These are phyloP conservation scores for Ustilago loliicola DNA, from an alignment of 1,284 basidiomycete species.

Conservation along the genomic window DNA sequence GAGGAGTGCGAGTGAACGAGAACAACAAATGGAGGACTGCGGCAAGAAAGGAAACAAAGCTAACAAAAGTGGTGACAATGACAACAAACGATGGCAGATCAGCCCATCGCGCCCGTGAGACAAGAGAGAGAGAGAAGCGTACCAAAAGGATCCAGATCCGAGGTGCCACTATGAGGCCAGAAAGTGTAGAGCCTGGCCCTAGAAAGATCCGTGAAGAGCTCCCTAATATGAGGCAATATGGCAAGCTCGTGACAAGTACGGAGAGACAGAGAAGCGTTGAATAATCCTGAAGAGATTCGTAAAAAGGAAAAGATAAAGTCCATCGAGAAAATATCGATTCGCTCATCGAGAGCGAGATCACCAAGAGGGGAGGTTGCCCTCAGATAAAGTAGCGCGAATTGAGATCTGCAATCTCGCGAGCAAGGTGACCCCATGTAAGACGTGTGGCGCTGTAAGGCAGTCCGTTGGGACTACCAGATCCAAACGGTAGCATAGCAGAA, in stretches of 20 bases:
- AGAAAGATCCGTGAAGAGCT: not conserved
- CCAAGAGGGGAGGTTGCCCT: not conserved
- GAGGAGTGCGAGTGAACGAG: constrained; percentile 2
- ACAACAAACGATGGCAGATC: constrained; percentile 1
- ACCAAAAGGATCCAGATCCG: constrained; percentile 3
- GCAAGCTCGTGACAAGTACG: too few relatives aligned
- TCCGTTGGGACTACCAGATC: constrained; percentile 54
- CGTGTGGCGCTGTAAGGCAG: constrained; percentile 47
- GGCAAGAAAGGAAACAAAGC: not conserved
- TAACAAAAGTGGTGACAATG: not conserved
- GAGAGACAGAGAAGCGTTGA: not conserved
- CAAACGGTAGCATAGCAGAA: constrained; percentile 44
- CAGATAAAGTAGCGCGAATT: constrained; percentile 63
- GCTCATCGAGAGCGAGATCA: constrained; percentile 9
- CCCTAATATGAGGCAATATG: not conserved
- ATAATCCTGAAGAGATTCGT: not conserved
- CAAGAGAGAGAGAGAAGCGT: constrained; percentile 1
- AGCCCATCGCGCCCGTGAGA: not conserved
- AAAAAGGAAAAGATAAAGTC: constrained; percentile 4
- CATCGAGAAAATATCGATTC: constrained; percentile 7
- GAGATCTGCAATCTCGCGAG: constrained; percentile 61
- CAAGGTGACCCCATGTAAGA: constrained; percentile 60
- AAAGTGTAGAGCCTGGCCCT: constrained; percentile 4
- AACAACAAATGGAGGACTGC: not conserved
- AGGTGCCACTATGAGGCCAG: not conserved